phyloP scores from a whole-genome alignment of 768 basidiomycete species.

The Panaeolus cyanescens region DNA sequence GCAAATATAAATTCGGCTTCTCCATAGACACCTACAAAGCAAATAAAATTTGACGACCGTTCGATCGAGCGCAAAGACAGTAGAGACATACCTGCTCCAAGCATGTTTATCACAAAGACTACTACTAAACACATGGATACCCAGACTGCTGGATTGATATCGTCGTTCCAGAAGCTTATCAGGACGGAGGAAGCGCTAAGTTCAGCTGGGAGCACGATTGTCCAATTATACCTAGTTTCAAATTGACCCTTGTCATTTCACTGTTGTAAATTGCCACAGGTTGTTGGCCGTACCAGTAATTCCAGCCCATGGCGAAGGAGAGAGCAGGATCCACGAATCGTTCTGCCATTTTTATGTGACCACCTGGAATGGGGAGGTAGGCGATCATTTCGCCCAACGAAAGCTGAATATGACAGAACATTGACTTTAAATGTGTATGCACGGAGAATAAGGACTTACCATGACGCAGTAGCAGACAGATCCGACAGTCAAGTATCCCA shows the following conservation, averaged over 20 bases:
- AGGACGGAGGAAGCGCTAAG: conserved; percentile 76
- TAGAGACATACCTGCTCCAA: conserved; percentile 55
- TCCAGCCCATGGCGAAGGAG: conserved; percentile 60
- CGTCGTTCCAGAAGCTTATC: conserved; percentile 69
- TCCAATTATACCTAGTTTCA: conserved; percentile 56
- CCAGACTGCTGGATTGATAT: conserved; percentile 72
- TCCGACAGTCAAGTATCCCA: conserved; percentile 71
- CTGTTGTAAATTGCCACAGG: too few species aligned
- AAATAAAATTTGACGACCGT: background rate
- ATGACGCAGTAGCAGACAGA: conserved; percentile 73
- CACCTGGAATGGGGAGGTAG: conserved; percentile 77
- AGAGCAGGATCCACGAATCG: conserved; percentile 81
- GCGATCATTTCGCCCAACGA: conserved; percentile 78
- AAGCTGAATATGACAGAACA: conserved; percentile 37
- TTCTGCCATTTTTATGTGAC: conserved; percentile 78
- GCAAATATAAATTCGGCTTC: conserved; percentile 89
- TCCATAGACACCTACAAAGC: conserved; percentile 62
- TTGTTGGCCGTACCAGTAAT: conserved; percentile 37
- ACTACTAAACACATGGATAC: conserved; percentile 77
- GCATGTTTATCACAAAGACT: conserved; percentile 73
- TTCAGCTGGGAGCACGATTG: conserved; percentile 70
- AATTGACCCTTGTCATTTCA: too few species aligned
- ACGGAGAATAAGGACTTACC: conserved; percentile 38
- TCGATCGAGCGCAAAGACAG: background rate
- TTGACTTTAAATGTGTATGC: background rate